These are phyloP conservation scores for Mychonastes homosphaera DNA, from an alignment of 139 green algal species.

Conservation along the genomic window DNA sequence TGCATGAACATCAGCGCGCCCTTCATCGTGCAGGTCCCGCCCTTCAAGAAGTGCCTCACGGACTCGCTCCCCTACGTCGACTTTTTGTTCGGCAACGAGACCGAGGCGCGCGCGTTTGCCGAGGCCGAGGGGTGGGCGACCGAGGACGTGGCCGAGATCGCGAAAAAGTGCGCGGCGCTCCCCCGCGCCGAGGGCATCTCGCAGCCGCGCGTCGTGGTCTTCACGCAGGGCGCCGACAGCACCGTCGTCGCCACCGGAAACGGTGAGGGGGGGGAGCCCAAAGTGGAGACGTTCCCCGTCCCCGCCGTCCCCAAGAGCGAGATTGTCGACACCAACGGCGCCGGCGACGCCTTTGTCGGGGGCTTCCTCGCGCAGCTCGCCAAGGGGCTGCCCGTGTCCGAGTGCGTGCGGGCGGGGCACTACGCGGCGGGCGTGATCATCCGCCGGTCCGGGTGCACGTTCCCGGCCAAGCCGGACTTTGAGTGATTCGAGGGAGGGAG, in stretches of 20 bases:
- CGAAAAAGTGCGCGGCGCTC: slow-evolving; percentile 12
- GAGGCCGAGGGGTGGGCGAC: slow-evolving; percentile 84
- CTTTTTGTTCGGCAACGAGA: slow-evolving; percentile 97
- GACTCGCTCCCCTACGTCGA: slow-evolving; percentile 84
- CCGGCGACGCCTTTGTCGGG: slow-evolving; percentile 88
- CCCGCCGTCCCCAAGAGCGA: slow-evolving; percentile 61
- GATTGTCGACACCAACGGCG: slow-evolving; percentile 97
- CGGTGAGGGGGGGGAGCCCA: slow-evolving; percentile 3
- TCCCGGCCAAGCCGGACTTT: slow-evolving; percentile 54
- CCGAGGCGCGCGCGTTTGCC: slow-evolving; percentile 84
- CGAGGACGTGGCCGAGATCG: slow-evolving; percentile 73
- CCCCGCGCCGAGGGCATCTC: background rate
- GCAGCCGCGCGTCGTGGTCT: slow-evolving; percentile 75
- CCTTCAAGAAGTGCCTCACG: slow-evolving; percentile 76
- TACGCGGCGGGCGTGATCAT: slow-evolving; percentile 91
- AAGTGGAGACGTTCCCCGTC: slow-evolving; percentile 36
- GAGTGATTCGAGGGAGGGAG: too few relatives aligned
- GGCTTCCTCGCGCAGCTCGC: slow-evolving; percentile 95
- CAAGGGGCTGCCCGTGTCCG: slow-evolving; percentile 61
- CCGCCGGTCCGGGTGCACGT: slow-evolving; percentile 78
- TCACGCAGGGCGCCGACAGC: slow-evolving; percentile 85
- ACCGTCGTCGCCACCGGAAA: slow-evolving; percentile 70
- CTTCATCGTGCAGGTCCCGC: slow-evolving; percentile 90
- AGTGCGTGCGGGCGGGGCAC: slow-evolving; percentile 79
- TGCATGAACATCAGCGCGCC: slow-evolving; percentile 89